Evolutionary conservation across 75 land plant genomes (phyloP).

Genomic region (Selaginella moellendorffii): DNA sequence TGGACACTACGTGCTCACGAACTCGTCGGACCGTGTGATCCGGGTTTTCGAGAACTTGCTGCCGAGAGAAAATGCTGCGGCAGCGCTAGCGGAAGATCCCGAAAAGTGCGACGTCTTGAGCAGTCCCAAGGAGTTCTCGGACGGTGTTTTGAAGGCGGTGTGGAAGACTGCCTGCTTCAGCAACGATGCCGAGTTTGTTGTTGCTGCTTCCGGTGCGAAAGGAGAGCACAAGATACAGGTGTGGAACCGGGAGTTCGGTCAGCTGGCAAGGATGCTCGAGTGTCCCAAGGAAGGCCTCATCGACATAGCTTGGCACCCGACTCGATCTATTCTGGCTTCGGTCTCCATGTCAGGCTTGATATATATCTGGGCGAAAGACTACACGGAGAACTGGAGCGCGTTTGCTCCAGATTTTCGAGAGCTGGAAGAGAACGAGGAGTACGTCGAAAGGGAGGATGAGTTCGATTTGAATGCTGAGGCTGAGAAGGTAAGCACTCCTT

Average conservation of each 20-base stretch:
- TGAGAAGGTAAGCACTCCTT: conserved; percentile 48
- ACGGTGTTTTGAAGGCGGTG: conserved; percentile 63
- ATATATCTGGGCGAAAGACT: conserved; percentile 96
- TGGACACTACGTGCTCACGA: conserved; percentile 76
- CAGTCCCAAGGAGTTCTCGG: conserved; percentile 68
- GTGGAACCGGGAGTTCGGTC: conserved; percentile 68
- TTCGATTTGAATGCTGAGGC: conserved; percentile 83
- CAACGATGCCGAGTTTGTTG: conserved; percentile 93
- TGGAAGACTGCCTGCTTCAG: conserved; percentile 98
- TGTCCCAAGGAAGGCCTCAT: conserved; percentile 86
- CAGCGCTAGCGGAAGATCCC: conserved; percentile 32
- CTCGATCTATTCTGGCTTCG: conserved; percentile 67
- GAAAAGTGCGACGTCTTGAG: not conserved
- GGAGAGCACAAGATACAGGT: conserved; percentile 96
- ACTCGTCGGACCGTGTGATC: conserved; percentile 73
- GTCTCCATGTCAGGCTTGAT: conserved; percentile 71
- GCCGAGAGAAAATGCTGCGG: conserved; percentile 40
- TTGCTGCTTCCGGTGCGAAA: conserved; percentile 83
- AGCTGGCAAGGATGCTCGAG: conserved; percentile 79
- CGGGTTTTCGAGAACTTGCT: conserved; percentile 74
- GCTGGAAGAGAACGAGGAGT: conserved; percentile 96
- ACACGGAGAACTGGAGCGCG: conserved; percentile 98
- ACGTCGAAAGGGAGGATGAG: conserved; percentile 92
- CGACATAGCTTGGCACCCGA: conserved; percentile 94
- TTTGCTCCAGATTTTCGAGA: conserved; percentile 99